These are phyloP conservation scores for Toxicodendron radicans DNA, from an alignment of 345 rosid genomes.

Conservation along the genomic window DNA sequence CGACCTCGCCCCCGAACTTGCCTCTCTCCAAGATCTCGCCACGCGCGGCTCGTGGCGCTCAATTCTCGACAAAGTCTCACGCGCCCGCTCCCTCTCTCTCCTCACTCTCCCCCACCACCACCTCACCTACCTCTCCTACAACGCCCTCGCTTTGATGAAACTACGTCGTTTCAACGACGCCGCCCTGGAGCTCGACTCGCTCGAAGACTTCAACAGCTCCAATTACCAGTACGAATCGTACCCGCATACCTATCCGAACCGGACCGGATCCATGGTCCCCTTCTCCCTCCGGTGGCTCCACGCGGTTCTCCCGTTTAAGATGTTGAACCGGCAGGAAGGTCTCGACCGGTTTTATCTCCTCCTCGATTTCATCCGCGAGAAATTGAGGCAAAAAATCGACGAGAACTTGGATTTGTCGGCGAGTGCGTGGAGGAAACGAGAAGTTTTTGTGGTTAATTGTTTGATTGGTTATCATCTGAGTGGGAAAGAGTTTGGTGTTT, in stretches of 20 bases:
- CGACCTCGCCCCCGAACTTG: slow-evolving; percentile 73
- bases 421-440: slow-evolving; percentile 66
- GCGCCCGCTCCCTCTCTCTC: slow-evolving; percentile 58
- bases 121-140: slow-evolving; percentile 81
- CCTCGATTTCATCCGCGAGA: slow-evolving; percentile 60
- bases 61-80: slow-evolving; percentile 67
- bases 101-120: slow-evolving; percentile 79
- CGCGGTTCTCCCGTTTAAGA: slow-evolving; percentile 62
- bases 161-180: slow-evolving; percentile 90
- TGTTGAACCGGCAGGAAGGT: slow-evolving; percentile 64
- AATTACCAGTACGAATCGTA: slow-evolving; percentile 74
- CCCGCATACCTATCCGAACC: slow-evolving; percentile 63
- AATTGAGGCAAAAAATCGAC: slow-evolving; percentile 32
- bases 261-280: slow-evolving; percentile 91
- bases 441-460: slow-evolving; percentile 60
- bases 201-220: slow-evolving; percentile 73
- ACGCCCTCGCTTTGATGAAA: slow-evolving; percentile 72
- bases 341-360: slow-evolving; percentile 73
- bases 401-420: slow-evolving; percentile 36
- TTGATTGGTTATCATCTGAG: slow-evolving; percentile 72
- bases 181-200: slow-evolving; percentile 64
- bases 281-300: slow-evolving; percentile 85
- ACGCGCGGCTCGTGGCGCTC: slow-evolving; percentile 88
- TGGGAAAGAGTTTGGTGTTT: slow-evolving; percentile 64
- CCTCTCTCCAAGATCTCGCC: slow-evolving; percentile 82